phyloP scores from a whole-genome alignment of 306 rosid species.

The Corylus americana region DNA sequence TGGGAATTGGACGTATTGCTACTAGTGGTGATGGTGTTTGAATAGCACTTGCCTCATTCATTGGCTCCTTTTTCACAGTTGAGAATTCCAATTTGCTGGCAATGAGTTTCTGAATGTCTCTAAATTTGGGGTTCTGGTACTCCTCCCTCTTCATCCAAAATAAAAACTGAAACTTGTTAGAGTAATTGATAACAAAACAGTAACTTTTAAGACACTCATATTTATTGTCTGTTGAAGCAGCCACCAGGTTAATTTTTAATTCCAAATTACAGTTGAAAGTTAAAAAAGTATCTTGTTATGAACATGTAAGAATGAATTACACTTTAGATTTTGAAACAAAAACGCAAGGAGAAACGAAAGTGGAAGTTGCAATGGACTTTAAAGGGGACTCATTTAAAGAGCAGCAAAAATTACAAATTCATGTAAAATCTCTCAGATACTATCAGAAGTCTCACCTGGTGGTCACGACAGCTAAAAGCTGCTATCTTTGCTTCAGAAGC shows the following conservation, averaged over 20 bases:
- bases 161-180: slow-evolving; percentile 8
- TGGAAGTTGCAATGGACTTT: neutral
- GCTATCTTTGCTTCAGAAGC: slow-evolving; percentile 64
- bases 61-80: slow-evolving; percentile 44
- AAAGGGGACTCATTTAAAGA: neutral
- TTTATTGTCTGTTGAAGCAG: neutral
- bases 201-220: neutral
- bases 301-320: slow-evolving; percentile 21
- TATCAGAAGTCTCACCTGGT: slow-evolving; percentile 49
- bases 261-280: neutral
- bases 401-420: neutral
- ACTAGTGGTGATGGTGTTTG: slow-evolving; percentile 27
- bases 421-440: neutral
- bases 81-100: slow-evolving; percentile 71
- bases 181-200: neutral
- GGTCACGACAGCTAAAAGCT: slow-evolving; percentile 35
- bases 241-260: neutral
- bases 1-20: slow-evolving; percentile 27
- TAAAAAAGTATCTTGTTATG: neutral
- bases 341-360: neutral
- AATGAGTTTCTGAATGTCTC: slow-evolving; percentile 75
- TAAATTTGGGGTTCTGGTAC: slow-evolving; percentile 54
- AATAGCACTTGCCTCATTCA: slow-evolving; percentile 31
- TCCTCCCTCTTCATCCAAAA: slow-evolving; percentile 52
- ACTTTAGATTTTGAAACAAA: slow-evolving; percentile 17